Conservation (phyloP, 768 basidiomycete species). For the Naganishia friedmannii region DNA sequence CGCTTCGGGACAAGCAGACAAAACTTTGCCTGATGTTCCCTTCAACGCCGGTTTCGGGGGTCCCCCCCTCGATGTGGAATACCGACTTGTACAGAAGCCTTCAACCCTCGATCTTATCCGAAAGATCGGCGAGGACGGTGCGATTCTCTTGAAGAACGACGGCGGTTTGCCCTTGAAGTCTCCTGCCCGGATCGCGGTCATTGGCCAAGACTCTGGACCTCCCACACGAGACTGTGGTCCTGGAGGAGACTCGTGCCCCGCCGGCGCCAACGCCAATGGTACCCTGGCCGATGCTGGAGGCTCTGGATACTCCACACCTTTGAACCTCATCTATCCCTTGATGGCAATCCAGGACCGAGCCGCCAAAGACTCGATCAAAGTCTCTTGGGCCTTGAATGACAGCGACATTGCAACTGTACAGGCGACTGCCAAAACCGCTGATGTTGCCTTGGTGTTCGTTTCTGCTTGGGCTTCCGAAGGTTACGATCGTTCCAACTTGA, state of each 20-base stretch:
- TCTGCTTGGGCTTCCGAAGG: conserved; percentile 46
- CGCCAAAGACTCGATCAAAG: conserved; percentile 12
- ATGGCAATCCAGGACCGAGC: conserved; percentile 21
- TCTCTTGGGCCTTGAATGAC: conserved; percentile 23
- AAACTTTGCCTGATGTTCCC: conserved; percentile 37
- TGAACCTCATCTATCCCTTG: conserved; percentile 27
- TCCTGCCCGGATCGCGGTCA: conserved; percentile 56
- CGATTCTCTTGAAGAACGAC: conserved; percentile 46
- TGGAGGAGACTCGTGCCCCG: conserved; percentile 10
- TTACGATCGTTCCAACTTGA: conserved; percentile 41
- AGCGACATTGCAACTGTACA: conserved; percentile 17
- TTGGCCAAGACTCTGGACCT: conserved; percentile 62
- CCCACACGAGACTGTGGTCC: conserved; percentile 48
- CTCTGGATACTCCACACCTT: conserved; percentile 15
- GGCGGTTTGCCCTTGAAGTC: conserved; percentile 40
- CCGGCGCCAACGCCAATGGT: conserved; percentile 2
- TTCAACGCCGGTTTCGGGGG: conserved; percentile 11
- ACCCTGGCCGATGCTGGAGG: conserved; percentile 21
- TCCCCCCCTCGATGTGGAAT: not conserved
- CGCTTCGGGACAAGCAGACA: conserved; percentile 55
- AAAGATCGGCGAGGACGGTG: conserved; percentile 28
- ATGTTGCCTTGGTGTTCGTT: conserved; percentile 50
- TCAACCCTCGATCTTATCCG: conserved; percentile 52
- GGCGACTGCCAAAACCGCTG: conserved; percentile 39
- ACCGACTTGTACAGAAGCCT: conserved; percentile 39